These are phyloP conservation scores for Thinopyrum elongatum DNA, from an alignment of 176 grass and related monocot species.

Conservation along the genomic window DNA sequence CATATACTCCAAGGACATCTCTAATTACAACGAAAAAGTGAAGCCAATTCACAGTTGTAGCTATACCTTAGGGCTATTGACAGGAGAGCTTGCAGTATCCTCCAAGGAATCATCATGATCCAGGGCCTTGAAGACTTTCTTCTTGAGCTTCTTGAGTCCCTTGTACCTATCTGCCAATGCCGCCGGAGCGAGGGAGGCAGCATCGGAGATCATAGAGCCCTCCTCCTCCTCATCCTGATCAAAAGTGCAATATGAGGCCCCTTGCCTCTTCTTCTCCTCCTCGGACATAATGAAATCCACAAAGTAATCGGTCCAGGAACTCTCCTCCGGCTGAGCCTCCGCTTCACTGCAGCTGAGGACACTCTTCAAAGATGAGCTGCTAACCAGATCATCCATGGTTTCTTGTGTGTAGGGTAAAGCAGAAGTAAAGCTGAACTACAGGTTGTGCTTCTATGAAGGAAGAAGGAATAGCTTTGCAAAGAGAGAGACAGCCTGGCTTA, in stretches of 20 bases:
- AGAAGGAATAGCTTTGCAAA: constrained; percentile 44
- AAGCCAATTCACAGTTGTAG: background rate
- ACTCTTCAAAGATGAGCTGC: constrained; percentile 46
- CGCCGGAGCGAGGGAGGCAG: constrained; percentile 40
- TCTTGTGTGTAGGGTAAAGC: constrained; percentile 9
- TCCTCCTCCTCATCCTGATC: constrained; percentile 22
- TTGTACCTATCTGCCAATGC: constrained; percentile 32
- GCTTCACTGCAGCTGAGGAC: constrained; percentile 42
- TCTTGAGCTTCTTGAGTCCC: constrained; percentile 67
- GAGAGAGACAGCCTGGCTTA: constrained; percentile 33
- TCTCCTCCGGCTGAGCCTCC: constrained; percentile 56
- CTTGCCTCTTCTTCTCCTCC: constrained; percentile 48
- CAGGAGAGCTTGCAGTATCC: constrained; percentile 97
- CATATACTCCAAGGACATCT: background rate
- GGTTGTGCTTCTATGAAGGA: constrained; percentile 30
- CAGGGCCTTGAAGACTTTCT: constrained; percentile 46
- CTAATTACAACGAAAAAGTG: background rate
- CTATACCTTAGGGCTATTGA: constrained; percentile 88
- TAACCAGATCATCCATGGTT: constrained; percentile 60
- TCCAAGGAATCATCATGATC: constrained; percentile 76
- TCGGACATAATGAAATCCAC: constrained; percentile 76
- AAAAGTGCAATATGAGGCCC: constrained; percentile 23
- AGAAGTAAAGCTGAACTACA: constrained; percentile 20
- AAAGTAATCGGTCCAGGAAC: constrained; percentile 79
- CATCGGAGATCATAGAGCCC: constrained; percentile 68